phyloP scores from a whole-genome alignment of 116 monocot species.

The Trichopus zeylanicus region DNA sequence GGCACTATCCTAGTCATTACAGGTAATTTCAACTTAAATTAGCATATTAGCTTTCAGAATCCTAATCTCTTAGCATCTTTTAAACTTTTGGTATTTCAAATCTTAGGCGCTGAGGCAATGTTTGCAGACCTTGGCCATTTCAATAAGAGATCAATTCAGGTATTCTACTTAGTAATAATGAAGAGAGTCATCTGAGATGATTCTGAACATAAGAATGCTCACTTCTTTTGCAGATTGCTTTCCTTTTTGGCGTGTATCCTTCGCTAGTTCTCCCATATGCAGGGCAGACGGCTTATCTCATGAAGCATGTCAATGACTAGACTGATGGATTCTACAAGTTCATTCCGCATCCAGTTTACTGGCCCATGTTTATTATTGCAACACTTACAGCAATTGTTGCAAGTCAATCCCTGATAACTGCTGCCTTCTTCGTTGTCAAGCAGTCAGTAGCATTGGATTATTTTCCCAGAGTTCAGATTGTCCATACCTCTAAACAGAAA shows the following conservation, averaged over 20 bases:
- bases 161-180: too few relatives aligned
- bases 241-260: conserved; percentile 69
- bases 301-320: conserved; percentile 39
- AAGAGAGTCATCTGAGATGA: too few relatives aligned
- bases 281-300: conserved; percentile 73
- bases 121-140: conserved; percentile 78
- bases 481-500: conserved; percentile 61
- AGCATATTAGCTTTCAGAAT: background rate
- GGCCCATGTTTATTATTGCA: conserved; percentile 74
- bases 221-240: conserved; percentile 50
- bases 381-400: conserved; percentile 64
- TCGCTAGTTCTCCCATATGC: conserved; percentile 73
- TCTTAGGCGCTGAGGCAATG: conserved; percentile 57
- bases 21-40: conserved; percentile 23
- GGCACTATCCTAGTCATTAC: conserved; percentile 79
- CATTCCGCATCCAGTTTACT: conserved; percentile 51
- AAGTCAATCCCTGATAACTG: conserved; percentile 82
- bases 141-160: conserved; percentile 77
- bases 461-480: conserved; percentile 73
- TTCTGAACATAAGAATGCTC: too few relatives aligned
- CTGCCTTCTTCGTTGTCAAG: conserved; percentile 78
- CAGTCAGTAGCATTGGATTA: conserved; percentile 63
- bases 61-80: background rate
- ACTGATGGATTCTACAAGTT: conserved; percentile 72
- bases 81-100: background rate